Conservation (phyloP, 176 grass and related monocot genomes). For the Musa troglodytarum region DNA sequence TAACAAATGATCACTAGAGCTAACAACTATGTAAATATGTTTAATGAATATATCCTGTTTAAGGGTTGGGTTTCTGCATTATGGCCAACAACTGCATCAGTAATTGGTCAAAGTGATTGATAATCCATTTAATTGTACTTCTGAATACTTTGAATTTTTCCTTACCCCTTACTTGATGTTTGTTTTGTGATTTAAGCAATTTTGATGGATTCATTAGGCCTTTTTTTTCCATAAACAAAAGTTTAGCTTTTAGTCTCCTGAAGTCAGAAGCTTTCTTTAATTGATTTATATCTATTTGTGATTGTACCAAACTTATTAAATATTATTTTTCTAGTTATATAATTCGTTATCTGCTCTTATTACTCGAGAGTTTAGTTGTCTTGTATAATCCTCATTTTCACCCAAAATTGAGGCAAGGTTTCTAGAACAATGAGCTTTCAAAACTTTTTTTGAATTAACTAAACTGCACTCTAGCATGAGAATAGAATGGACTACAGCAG, state of each 20-base stretch:
- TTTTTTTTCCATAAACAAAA: neutral
- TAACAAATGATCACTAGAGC: neutral
- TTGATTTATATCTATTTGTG: neutral
- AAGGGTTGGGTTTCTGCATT: neutral
- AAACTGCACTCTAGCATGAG: too few species aligned
- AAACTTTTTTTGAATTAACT: too few species aligned
- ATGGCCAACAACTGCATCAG: neutral
- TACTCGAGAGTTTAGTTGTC: too few species aligned
- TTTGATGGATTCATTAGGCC: too few species aligned
- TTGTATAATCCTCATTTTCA: too few species aligned
- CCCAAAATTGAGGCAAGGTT: too few species aligned
- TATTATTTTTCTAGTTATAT: neutral
- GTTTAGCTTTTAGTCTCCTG: neutral
- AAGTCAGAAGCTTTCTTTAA: neutral
- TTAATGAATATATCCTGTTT: neutral
- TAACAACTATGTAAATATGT: neutral
- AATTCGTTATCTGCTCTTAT: too few species aligned
- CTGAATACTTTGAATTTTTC: too few species aligned
- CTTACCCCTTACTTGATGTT: too few species aligned
- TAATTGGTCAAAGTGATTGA: neutral
- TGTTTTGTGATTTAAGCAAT: too few species aligned
- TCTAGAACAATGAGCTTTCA: too few species aligned
- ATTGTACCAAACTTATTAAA: neutral
- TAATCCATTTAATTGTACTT: neutral
- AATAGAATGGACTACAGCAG: too few species aligned